Evolutionary conservation across 2,329 filamentous ascomycete species (phyloP).

Genomic region (Clarireedia monteithiana): DNA sequence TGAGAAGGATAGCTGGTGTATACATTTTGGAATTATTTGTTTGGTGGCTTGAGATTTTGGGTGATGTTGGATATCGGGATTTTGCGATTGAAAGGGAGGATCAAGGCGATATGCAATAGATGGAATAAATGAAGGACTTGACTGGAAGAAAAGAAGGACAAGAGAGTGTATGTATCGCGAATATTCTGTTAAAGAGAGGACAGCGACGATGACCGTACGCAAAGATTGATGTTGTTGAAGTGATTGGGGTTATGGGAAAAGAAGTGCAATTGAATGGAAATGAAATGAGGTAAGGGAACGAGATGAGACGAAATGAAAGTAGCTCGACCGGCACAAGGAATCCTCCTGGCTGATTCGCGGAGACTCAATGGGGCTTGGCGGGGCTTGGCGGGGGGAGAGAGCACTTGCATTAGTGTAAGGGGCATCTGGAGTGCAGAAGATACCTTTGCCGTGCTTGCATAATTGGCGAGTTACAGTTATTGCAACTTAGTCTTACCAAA

Average conservation of each 20-base stretch:
- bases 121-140: not conserved
- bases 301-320: not conserved
- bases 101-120: not conserved
- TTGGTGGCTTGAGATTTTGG: not conserved
- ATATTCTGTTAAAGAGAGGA: conserved; percentile 1
- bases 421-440: not conserved
- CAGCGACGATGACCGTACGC: conserved; percentile 1
- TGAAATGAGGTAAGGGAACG: not conserved
- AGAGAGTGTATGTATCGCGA: too few relatives aligned
- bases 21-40: conserved; percentile 16
- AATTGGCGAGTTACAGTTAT: not conserved
- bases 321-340: not conserved
- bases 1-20: conserved; percentile 17
- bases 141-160: not conserved
- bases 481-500: not conserved
- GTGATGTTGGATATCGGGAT: not conserved
- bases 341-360: not conserved
- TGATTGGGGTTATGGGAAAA: not conserved
- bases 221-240: not conserved
- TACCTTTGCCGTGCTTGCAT: not conserved
- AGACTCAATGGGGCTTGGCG: not conserved
- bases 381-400: not conserved
- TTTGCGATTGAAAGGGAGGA: not conserved
- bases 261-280: not conserved
- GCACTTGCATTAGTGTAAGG: not conserved